Base-by-base conservation (phyloP, 1,284 basidiomycete genomes). In the Trichosporon ovoides region DNA sequence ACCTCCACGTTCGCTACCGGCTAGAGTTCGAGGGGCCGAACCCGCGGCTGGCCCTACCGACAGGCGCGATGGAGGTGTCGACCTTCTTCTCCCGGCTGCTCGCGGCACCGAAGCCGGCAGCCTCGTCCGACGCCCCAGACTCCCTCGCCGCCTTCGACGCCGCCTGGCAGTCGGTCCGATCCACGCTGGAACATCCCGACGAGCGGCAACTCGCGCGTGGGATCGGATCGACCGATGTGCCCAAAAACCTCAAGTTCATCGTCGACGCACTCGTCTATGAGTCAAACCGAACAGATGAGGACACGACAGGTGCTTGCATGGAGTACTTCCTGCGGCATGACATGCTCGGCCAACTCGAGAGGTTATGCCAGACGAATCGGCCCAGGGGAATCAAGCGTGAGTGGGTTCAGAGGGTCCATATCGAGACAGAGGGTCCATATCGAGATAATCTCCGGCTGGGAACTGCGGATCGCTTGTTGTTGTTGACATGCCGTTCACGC, bases 301-400 rank as follows among this genome's bases (percentile, higher is more conserved):
- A 89, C 59, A 84, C 82, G 12, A 91, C 89, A 3, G 92, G 92
- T 20, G 85, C 84, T 16, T 95, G 91, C 71, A 80, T 96, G 61
- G 95, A 97, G 76, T 91, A 91, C 75, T 81, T 96, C 31, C 79
- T 98, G 52, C 91, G 93, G 79, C 88, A 94, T 68, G 90, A 92
- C 79, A 83, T 94, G 1, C 80, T 95, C 19, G 86, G 86, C 2
- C 84, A 83, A 2, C 85, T 96, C n/a, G 92, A 93, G 59, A 84
- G 85, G 67, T 82, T 93, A 33, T 91, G 89, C 70, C 87, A 91
- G 69, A 74, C 82, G 1, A 91, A 94, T 75, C 81, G 88, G 48
- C 91, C 91, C 1, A 83, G 84, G 50, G 91, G 91, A 18, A 86
- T 92, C 64, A 89, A 92, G 74, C 67, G 76, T 76, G 37, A 56